Conservation (phyloP, 106 monocot species). For the Amphibolis antarctica region DNA sequence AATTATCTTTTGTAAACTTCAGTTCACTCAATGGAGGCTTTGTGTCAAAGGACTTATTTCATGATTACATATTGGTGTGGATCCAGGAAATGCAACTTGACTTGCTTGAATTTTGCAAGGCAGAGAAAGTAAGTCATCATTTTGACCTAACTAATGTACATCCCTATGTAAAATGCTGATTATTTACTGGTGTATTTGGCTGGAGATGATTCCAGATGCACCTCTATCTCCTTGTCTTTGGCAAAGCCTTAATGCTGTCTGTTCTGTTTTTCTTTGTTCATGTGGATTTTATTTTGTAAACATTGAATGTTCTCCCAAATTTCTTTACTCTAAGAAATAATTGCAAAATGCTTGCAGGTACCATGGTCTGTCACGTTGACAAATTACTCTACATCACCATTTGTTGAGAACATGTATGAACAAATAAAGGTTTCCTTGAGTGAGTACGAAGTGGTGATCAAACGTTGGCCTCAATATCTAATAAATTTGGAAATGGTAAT, state of each 20-base stretch:
- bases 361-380: slow-evolving; percentile 35
- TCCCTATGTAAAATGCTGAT: not conserved
- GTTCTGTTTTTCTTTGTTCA: not conserved
- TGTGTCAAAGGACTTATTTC: slow-evolving; percentile 72
- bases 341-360: slow-evolving; percentile 26
- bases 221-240: too few species aligned
- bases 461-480: slow-evolving; percentile 90
- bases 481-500: slow-evolving; percentile 65
- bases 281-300: not conserved
- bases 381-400: slow-evolving; percentile 48
- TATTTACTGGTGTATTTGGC: too few species aligned
- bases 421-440: slow-evolving; percentile 56
- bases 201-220: too few species aligned
- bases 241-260: not conserved
- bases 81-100: slow-evolving; percentile 69
- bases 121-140: slow-evolving; percentile 38
- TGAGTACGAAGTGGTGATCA: slow-evolving; percentile 70
- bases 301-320: not conserved
- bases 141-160: not conserved
- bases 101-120: slow-evolving; percentile 72
- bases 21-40: slow-evolving; percentile 69
- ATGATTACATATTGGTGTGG: slow-evolving; percentile 87
- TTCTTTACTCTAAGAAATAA: not conserved
- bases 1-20: slow-evolving; percentile 1
- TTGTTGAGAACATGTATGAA: slow-evolving; percentile 81